Evolutionary conservation across 1,284 basidiomycete species (phyloP).

Genomic region (Hypsizygus ulmarius): DNA sequence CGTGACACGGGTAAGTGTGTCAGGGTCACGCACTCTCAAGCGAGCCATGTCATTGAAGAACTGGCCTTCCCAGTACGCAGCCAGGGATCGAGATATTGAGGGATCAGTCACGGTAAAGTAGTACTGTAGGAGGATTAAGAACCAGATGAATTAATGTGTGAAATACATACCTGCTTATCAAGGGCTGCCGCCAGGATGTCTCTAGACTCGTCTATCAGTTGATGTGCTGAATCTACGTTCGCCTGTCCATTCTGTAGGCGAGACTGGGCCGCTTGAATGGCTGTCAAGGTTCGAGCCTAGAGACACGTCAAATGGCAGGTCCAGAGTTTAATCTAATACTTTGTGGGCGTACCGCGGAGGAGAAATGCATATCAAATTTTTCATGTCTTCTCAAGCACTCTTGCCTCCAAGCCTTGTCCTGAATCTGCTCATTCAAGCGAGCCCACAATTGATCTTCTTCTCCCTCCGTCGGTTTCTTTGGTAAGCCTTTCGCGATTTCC

Average conservation of each 20-base stretch:
- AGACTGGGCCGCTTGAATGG: conserved; percentile 44
- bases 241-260: conserved; percentile 40
- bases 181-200: conserved; percentile 75
- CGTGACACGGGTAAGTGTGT: conserved; percentile 92
- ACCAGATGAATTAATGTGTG: conserved; percentile 15
- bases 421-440: conserved; percentile 45
- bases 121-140: conserved; percentile 43
- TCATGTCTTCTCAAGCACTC: conserved; percentile 77
- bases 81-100: conserved; percentile 79
- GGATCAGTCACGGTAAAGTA: conserved; percentile 86
- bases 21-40: conserved; percentile 84
- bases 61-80: conserved; percentile 86
- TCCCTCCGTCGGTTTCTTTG: conserved; percentile 45
- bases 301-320: conserved; percentile 17
- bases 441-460: conserved; percentile 54
- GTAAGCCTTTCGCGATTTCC: conserved; percentile 58
- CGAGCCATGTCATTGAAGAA: conserved; percentile 95
- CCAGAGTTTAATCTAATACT: conserved; percentile 17
- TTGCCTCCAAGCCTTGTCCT: conserved; percentile 63
- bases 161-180: conserved; percentile 64
- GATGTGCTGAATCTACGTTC: conserved; percentile 49
- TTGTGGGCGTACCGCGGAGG: conserved; percentile 60
- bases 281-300: conserved; percentile 54
- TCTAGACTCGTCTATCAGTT: conserved; percentile 68
- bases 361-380: conserved; percentile 88